phyloP scores from a whole-genome alignment of 2,329 filamentous ascomycete genomes.

The Fusarium humuli region DNA sequence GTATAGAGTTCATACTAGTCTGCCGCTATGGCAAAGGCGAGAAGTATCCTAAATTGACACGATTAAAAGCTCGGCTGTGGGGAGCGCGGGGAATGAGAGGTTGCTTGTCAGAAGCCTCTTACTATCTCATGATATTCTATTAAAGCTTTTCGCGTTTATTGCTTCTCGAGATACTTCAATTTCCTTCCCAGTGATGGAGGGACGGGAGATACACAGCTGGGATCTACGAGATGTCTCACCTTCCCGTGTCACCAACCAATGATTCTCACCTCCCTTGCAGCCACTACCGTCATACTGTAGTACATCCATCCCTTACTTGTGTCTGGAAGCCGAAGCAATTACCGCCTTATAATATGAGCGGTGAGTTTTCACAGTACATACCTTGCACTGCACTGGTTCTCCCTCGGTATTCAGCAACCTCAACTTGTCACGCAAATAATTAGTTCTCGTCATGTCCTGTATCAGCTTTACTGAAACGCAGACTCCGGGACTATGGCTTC shows the following conservation, averaged over 20 bases:
- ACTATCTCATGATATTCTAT: background rate
- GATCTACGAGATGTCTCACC: background rate
- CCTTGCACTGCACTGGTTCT: too few relatives aligned
- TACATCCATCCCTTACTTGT: background rate
- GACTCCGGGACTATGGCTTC: background rate
- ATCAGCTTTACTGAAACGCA: background rate
- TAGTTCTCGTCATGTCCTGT: background rate
- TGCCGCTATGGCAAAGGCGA: background rate
- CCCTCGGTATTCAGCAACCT: rapidly evolving
- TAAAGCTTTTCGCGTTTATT: rapidly evolving
- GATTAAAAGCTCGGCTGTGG: rapidly evolving
- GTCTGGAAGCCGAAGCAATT: background rate
- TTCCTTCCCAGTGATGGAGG: background rate
- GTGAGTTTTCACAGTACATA: background rate
- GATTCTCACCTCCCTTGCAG: background rate
- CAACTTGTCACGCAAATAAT: background rate
- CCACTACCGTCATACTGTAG: background rate
- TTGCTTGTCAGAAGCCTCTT: rapidly evolving
- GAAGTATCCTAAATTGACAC: background rate
- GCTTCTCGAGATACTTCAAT: too few relatives aligned
- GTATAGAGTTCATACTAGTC: rapidly evolving
- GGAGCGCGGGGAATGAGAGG: too few relatives aligned
- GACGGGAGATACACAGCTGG: background rate
- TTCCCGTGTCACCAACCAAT: background rate
- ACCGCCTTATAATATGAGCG: background rate